Percentiles rank a stretch among this genome's conserved stretches.
Evolutionary conservation across 768 basidiomycete genomes (phyloP).

Genomic region (Suillus tomentosus): DNA sequence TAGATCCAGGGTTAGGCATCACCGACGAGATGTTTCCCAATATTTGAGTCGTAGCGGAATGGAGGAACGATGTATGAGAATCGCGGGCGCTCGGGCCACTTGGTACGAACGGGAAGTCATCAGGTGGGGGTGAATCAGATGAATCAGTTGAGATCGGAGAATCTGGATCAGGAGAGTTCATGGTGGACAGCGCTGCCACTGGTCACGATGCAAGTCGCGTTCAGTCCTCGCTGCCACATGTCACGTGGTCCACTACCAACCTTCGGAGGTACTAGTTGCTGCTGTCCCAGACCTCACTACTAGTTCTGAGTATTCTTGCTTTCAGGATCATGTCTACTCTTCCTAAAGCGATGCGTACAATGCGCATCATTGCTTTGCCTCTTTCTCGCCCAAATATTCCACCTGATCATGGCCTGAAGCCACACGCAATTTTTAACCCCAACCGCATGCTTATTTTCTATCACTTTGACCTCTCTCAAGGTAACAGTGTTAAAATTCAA

Average conservation of each 20-base stretch:
- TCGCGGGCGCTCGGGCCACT: slow-evolving; percentile 24
- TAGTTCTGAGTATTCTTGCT: too few relatives aligned
- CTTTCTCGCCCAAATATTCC: slow-evolving; percentile 30
- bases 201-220: neutral
- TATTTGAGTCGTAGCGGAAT: slow-evolving; percentile 23
- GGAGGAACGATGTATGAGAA: slow-evolving; percentile 26
- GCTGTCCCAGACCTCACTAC: too few relatives aligned
- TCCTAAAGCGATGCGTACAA: slow-evolving; percentile 25
- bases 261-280: too few relatives aligned
- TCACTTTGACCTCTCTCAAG: slow-evolving; percentile 36
- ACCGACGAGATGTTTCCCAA: slow-evolving; percentile 24
- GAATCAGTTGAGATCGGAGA: slow-evolving; percentile 40
- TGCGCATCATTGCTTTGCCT: slow-evolving; percentile 54
- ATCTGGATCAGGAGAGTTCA: slow-evolving; percentile 41
- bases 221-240: neutral
- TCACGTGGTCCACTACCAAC: slow-evolving; percentile 1
- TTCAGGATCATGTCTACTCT: slow-evolving; percentile 17
- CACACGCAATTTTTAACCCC: slow-evolving; percentile 13
- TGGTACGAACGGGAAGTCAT: slow-evolving; percentile 31
- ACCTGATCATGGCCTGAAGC: slow-evolving; percentile 14
- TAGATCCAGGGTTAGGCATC: slow-evolving; percentile 34
- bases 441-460: slow-evolving; percentile 43
- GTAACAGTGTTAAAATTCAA: slow-evolving; percentile 39
- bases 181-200: slow-evolving; percentile 17
- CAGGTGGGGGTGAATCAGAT: slow-evolving; percentile 40